Evolutionary conservation across 2,329 filamentous ascomycete species (phyloP), one percentile per base, ranked within the genome.

Genomic region (Sporothrix schenckii): DNA sequence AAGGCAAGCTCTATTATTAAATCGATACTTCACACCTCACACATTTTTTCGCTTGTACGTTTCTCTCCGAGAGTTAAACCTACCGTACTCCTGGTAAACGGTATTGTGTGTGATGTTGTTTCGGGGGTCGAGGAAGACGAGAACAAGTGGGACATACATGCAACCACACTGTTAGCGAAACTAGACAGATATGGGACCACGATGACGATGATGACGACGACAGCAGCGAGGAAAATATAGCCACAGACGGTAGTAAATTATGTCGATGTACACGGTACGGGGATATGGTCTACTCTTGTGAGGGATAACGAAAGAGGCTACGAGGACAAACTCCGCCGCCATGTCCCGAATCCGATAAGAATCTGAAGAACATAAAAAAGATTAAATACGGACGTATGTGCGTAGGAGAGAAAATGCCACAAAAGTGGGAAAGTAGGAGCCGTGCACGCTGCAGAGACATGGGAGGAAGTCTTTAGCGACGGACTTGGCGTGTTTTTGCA

Each of bases 21-120:
- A 58, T 34, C n/a, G 19, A 16, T 34, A 39, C 16, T 49, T 34
- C 34, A 34, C 34, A 9, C 34, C 52, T 9, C 14, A 9, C 34
- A 14, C 7, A 16, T 60, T 39, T 34, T 16, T 30, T 58, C 2
- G 27, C 30, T 56, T 16, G 50, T 52, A 58, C 58, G 30, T 30
- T 39, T 49, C 24, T 21, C 56, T 27, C 67, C 41, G 41, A 56
- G 30, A 30, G 44, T 54, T 30, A 69, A 60, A 44, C 14, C 67
- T 44, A 61, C 67, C 67, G 27, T 27, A 60, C 66, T 41, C 66
- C 53, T 41, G 66, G 53, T 68, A 50, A 68, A 50, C 49, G 66
- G 66, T 50, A 60, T 47, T 13, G 47, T 13, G 10, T 63, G n/a
- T 5, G 39, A 27, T 2, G 24, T 4, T 11, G 11, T 14, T 5